Evolutionary conservation across 805 yeast species (phyloP), one percentile per base, ranked within the genome.

Genomic region (Pichia membranifaciens): DNA sequence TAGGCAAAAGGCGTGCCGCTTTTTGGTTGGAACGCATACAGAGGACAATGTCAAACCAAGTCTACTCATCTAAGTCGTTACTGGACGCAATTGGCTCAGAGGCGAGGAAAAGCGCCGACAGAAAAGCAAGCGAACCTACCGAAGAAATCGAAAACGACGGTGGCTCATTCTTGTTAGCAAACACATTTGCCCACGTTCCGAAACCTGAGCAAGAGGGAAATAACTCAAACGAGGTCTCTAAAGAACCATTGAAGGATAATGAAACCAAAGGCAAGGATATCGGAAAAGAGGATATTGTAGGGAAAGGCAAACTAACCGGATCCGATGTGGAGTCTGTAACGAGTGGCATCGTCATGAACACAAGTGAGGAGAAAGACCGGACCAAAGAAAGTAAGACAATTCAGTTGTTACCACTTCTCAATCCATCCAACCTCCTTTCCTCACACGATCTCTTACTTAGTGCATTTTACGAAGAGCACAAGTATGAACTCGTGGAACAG

Each of bases 401-500:
- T 7, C 40, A 51, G 29, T 41, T 60, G 10, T 43, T 61, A 16
- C 36, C 54, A 18, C 18, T 52, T 16, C 43, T 62, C 13, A 60
- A 61, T 41, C 66, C 66, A 4, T 58, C 66, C 4, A 58, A 61
- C 39, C 52, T 60, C 36, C 38, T 59, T 20, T 47, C 47, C 23
- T 56, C 56, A 20, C 58, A 54, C 21, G 48, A 55, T 8, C 44
- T 58, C 17, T 25, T 52, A 4, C 38, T 39, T 20, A 36, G 41
- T 18, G 43, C 40, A 5, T 12, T 42, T 53, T 28, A 55, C 47
- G 46, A 48, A 56, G 45, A 42, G 18, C 39, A 38, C 28, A 35
- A 35, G 42, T 38, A 12, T 9, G 45, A 32, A 17, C 37, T 38
- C n/a, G 28, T 44, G 2, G 35, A 15, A 2, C 23, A 34, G 15